Percentiles rank a stretch among this genome's conserved stretches.
Evolutionary conservation across 2,329 filamentous ascomycete species (phyloP).

Genomic region (Clarireedia hainanense): DNA sequence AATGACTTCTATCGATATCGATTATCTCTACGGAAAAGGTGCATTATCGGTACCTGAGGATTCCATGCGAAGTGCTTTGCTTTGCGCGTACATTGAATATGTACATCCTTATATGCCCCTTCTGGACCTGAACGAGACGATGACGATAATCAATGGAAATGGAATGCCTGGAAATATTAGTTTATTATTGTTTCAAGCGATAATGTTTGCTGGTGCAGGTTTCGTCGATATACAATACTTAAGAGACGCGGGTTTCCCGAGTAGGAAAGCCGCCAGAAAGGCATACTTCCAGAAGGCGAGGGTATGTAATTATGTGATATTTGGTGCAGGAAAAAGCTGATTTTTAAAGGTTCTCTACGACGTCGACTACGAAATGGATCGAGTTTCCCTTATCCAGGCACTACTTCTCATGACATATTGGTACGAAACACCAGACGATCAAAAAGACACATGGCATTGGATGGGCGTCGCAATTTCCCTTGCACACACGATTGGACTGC

Average conservation of each 20-base stretch:
- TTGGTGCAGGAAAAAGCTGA: conserved; percentile 12
- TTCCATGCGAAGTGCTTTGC: conserved; percentile 67
- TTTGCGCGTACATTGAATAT: conserved; percentile 78
- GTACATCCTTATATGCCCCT: conserved; percentile 93
- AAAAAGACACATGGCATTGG: conserved; percentile 98
- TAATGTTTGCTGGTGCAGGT: conserved; percentile 88
- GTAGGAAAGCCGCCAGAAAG: conserved; percentile 74
- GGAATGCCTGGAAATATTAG: conserved; percentile 67
- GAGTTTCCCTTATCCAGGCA: conserved; percentile 80
- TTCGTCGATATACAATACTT: conserved; percentile 78
- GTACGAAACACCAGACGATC: conserved; percentile 94
- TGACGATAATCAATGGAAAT: conserved; percentile 55
- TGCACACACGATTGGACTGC: conserved; percentile 86
- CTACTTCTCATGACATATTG: conserved; percentile 92
- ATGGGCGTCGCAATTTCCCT: conserved; percentile 93
- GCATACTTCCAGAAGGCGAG: conserved; percentile 84
- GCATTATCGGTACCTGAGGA: conserved; percentile 68
- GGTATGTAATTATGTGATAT: conserved; percentile 42
- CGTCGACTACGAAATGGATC: conserved; percentile 89
- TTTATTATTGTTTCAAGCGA: conserved; percentile 81
- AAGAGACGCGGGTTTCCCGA: conserved; percentile 67
- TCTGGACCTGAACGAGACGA: conserved; percentile 58
- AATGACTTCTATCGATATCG: conserved; percentile 73
- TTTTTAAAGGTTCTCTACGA: conserved; percentile 69
- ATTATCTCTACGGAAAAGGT: conserved; percentile 77